phyloP scores from a whole-genome alignment of 495 filamentous ascomycete species.

The Cenococcum geophilum region DNA sequence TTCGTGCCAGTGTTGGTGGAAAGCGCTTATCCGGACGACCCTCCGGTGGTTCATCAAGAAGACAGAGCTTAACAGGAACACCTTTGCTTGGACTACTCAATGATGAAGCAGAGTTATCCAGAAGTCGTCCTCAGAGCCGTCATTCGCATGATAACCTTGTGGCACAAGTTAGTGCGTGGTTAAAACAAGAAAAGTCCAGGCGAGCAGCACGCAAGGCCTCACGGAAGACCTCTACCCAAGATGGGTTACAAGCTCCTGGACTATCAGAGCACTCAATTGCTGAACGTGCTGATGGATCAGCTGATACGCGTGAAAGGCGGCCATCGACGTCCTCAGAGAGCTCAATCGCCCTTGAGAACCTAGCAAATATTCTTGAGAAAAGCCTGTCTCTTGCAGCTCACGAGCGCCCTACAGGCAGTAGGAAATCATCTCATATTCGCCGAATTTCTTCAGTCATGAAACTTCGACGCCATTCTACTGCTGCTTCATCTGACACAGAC shows the following conservation, averaged over 20 bases:
- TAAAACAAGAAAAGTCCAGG: constrained; percentile 68
- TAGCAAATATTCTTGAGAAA: constrained; percentile 36
- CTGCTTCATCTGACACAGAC: constrained; percentile 71
- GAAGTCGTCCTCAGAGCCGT: constrained; percentile 4
- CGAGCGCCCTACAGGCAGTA: constrained; percentile 39
- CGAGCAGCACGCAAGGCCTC: constrained; percentile 48
- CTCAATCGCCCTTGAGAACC: constrained; percentile 34
- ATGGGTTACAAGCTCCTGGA: constrained; percentile 21
- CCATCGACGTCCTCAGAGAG: constrained; percentile 29
- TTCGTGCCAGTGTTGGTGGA: constrained; percentile 25
- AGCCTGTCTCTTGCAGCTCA: constrained; percentile 29
- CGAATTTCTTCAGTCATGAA: constrained; percentile 32
- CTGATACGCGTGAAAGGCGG: constrained; percentile 11
- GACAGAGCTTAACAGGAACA: constrained; percentile 10
- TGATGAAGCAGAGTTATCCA: constrained; percentile 19
- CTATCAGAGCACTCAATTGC: constrained; percentile 24
- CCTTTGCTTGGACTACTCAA: constrained; percentile 3
- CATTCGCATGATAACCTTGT: constrained; percentile 48
- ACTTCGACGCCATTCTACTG: constrained; percentile 30
- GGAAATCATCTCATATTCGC: constrained; percentile 18
- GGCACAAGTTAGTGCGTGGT: constrained; percentile 70
- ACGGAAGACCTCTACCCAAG: constrained; percentile 23
- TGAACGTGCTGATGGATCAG: neutral
- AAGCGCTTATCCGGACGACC: constrained; percentile 34
- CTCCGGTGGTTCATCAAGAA: constrained; percentile 19